Evolutionary conservation across 768 basidiomycete species (phyloP).

Genomic region (Tricholoma saponaceum): DNA sequence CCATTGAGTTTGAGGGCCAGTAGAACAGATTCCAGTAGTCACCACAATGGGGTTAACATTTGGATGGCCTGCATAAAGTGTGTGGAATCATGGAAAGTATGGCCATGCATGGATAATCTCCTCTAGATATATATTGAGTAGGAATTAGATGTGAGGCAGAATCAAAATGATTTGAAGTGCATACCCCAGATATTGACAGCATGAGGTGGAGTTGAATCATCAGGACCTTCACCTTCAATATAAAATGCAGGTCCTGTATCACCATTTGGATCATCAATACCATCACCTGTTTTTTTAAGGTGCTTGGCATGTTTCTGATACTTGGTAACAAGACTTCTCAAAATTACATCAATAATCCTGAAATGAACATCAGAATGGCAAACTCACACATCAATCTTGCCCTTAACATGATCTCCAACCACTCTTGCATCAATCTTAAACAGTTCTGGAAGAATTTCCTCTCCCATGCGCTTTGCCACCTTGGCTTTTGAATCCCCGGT

Average conservation of each 20-base stretch:
- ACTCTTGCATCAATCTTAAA: not conserved
- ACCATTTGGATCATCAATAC: too few species aligned
- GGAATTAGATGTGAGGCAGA: too few species aligned
- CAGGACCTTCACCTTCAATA: too few species aligned
- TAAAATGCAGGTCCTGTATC: too few species aligned
- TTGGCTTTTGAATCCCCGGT: not conserved
- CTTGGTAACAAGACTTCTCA: not conserved
- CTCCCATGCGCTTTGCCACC: not conserved
- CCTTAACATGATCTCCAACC: not conserved
- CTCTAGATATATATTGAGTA: too few species aligned
- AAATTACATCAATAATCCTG: not conserved
- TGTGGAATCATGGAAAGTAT: too few species aligned
- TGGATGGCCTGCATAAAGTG: not conserved
- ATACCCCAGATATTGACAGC: too few species aligned
- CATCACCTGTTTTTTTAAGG: too few species aligned
- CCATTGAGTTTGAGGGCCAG: too few species aligned
- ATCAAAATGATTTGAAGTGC: too few species aligned
- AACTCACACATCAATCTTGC: not conserved
- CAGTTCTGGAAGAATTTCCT: not conserved
- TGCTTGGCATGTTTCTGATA: not conserved
- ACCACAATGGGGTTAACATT: not conserved
- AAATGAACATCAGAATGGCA: not conserved
- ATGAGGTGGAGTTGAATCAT: too few species aligned
- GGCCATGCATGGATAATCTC: too few species aligned
- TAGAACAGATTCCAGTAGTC: not conserved